Evolutionary conservation across 441 rosid species (phyloP).

Genomic region (Eutrema salsugineum): DNA sequence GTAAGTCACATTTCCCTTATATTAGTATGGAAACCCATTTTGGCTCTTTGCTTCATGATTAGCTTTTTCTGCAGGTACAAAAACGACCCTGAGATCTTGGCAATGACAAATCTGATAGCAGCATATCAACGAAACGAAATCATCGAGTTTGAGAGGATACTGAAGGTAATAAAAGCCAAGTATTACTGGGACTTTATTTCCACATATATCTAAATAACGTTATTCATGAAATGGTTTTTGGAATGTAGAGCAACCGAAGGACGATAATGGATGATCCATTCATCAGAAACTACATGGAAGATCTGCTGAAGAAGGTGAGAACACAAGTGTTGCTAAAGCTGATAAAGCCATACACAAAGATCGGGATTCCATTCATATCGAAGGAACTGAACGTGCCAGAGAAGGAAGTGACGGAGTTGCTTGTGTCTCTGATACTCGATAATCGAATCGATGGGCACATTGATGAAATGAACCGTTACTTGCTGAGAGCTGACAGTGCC

Average conservation of each 20-base stretch:
- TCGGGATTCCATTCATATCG: conserved; percentile 92
- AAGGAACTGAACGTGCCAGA: conserved; percentile 98
- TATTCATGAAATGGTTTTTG: not conserved
- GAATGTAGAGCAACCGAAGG: conserved; percentile 76
- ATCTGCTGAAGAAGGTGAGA: conserved; percentile 93
- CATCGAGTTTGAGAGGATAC: conserved; percentile 95
- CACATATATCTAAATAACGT: not conserved
- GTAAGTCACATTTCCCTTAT: conserved; percentile 48
- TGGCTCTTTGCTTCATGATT: not conserved
- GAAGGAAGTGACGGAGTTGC: conserved; percentile 87
- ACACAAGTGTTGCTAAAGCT: conserved; percentile 98
- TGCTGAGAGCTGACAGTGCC: conserved; percentile 93
- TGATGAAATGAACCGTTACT: conserved; percentile 89
- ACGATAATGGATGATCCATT: conserved; percentile 99
- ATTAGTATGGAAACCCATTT: not conserved
- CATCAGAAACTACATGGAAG: conserved; percentile 95
- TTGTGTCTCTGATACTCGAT: conserved; percentile 89
- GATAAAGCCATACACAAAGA: conserved; percentile 94
- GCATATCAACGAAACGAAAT: conserved; percentile 98
- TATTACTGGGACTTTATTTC: not conserved
- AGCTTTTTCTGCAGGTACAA: conserved; percentile 57
- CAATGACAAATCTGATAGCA: conserved; percentile 97
- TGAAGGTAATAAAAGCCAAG: conserved; percentile 56
- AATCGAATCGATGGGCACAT: conserved; percentile 94
- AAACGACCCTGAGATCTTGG: conserved; percentile 98